These are phyloP conservation scores for Skeletonema tropicum DNA, from an alignment of 108 stramenopile species.

Conservation along the genomic window DNA sequence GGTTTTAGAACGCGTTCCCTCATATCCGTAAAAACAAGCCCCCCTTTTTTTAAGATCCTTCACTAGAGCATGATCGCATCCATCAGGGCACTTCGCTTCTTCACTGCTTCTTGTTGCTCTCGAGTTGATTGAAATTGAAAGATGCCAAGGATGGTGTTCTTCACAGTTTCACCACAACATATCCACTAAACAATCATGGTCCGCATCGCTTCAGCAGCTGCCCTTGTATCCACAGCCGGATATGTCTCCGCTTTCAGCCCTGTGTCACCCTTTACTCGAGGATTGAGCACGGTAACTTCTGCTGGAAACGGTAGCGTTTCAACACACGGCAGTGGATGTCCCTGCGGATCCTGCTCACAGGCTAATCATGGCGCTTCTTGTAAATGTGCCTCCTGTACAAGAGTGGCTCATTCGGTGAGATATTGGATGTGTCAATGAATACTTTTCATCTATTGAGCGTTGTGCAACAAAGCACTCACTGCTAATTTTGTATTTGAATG, in stretches of 20 bases:
- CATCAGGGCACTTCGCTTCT: too few species aligned
- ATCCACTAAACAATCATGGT: background rate
- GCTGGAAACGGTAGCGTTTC: constrained; percentile 13
- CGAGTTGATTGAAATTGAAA: too few species aligned
- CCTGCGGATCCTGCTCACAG: constrained; percentile 25
- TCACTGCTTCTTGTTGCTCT: too few species aligned
- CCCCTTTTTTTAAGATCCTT: too few species aligned
- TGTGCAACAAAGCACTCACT: background rate
- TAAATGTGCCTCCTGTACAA: constrained; percentile 22
- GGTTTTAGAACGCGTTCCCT: too few species aligned
- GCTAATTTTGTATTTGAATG: background rate
- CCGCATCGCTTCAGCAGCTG: background rate
- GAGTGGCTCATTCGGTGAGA: constrained; percentile 26
- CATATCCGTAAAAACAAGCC: too few species aligned
- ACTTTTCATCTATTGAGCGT: background rate
- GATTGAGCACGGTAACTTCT: constrained; percentile 18
- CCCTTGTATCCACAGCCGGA: constrained; percentile 1
- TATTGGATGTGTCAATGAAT: background rate
- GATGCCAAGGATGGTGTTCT: too few species aligned
- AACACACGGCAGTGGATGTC: constrained; percentile 25
- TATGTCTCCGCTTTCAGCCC: constrained; percentile 19
- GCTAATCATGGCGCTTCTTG: constrained; percentile 21
- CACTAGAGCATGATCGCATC: too few species aligned
- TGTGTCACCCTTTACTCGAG: constrained; percentile 6
- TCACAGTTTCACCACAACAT: too few species aligned